Evolutionary conservation across 2,329 filamentous ascomycete genomes (phyloP).

Genomic region (Capronia coronata): DNA sequence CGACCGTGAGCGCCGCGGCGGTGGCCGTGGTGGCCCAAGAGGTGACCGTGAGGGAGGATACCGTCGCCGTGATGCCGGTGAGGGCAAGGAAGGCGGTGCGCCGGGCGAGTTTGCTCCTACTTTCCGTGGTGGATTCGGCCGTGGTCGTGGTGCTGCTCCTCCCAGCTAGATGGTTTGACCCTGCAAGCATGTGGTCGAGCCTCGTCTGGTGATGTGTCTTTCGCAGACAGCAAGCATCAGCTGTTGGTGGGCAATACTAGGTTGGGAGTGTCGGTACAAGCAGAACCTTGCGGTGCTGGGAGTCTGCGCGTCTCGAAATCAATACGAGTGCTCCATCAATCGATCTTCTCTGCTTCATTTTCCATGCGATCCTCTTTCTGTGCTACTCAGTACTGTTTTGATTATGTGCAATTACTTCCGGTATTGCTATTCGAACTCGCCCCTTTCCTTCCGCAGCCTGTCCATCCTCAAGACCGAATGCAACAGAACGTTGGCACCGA

Average conservation of each 20-base stretch:
- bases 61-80: conserved; percentile 79
- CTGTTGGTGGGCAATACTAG: too few relatives aligned
- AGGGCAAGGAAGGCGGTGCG: conserved; percentile 85
- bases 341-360: not conserved
- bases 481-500: conserved; percentile 25
- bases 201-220: not conserved
- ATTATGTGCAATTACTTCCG: not conserved
- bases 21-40: conserved; percentile 69
- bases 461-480: conserved; percentile 41
- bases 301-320: not conserved
- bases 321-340: not conserved
- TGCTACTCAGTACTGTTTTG: too few relatives aligned
- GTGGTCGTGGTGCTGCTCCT: conserved; percentile 74
- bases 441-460: conserved; percentile 19
- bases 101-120: conserved; percentile 86
- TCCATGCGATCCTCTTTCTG: too few relatives aligned
- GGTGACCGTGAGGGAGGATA: conserved; percentile 85
- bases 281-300: too few relatives aligned
- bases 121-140: conserved; percentile 87
- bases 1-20: conserved; percentile 76
- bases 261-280: too few relatives aligned
- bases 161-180: conserved; percentile 8
- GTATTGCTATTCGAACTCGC: conserved; percentile 11
- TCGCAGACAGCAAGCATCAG: not conserved
- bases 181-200: not conserved